These are phyloP conservation scores for Teunomyces tritomae DNA, from an alignment of 805 yeast genomes.

Conservation along the genomic window DNA sequence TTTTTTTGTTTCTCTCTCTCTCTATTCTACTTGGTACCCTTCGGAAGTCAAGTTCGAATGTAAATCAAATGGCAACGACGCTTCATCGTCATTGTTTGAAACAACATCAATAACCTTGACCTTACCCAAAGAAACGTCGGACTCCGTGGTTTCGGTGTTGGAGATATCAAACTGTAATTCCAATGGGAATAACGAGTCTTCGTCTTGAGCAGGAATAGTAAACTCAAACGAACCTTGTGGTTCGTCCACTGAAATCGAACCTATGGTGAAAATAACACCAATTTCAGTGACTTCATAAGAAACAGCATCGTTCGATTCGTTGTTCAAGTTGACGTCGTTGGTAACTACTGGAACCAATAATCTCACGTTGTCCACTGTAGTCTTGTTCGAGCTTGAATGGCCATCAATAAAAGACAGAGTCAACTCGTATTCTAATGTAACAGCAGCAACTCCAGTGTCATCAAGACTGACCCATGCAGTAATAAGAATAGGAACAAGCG, in stretches of 20 bases:
- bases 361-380: conserved; percentile 50
- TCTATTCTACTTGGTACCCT: conserved; percentile 45
- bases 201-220: conserved; percentile 67
- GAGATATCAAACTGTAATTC: conserved; percentile 58
- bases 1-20: not conserved
- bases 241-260: conserved; percentile 49
- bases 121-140: conserved; percentile 55
- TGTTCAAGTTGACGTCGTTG: conserved; percentile 50
- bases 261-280: conserved; percentile 67
- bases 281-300: conserved; percentile 60
- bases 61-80: conserved; percentile 67
- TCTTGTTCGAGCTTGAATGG: conserved; percentile 26
- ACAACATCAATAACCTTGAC: conserved; percentile 63
- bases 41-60: conserved; percentile 58
- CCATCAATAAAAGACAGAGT: conserved; percentile 37
- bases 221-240: conserved; percentile 78
- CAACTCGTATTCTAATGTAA: conserved; percentile 87
- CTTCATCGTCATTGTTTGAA: conserved; percentile 47
- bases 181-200: conserved; percentile 88
- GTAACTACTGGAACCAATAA: conserved; percentile 68
- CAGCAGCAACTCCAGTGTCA: conserved; percentile 59
- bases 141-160: conserved; percentile 40
- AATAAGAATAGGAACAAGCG: conserved; percentile 59
- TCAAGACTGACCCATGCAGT: conserved; percentile 82
- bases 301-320: conserved; percentile 44